Base-by-base conservation (phyloP, 495 filamentous ascomycete genomes). In the Viridothelium virens region DNA sequence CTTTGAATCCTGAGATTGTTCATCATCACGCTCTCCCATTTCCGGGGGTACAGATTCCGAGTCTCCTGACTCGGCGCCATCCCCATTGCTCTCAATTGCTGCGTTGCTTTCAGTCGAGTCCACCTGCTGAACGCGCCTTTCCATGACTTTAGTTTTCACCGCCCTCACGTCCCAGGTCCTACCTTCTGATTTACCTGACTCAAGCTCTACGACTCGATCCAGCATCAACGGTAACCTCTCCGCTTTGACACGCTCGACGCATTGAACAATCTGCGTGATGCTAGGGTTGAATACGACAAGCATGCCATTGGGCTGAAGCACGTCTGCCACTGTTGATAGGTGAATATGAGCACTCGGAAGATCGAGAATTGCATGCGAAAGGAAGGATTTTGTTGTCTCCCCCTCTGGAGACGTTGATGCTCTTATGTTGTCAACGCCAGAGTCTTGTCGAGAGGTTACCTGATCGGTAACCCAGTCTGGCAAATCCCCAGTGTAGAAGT, bases 261-360 rank as follows among this genome's bases (percentile, higher is more conserved):
- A 85, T 1, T 82, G 78, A 44, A 79, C 82, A 65, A 92, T 89
- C 75, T 92, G 90, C 5, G 88, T 91, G 65, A 93, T 84, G 68
- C 84, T 89, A 2, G 90, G 90, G 74, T 83, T 85, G 73, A 90
- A 93, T 18, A 90, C 83, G 34, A 85, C 77, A 1, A 93, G 74
- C 3, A 81, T 70, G 1, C 88, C 90, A 73, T 89, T 80, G 0
- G 79, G 76, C 33, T 80, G 79, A 65, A 92, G 72, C n/a, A 84
- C 80, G 12, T 81, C 74, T 0, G 79, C 75, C 36, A 89, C 80
- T 64, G 81, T 79, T 1, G 76, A 78, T n/a, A 92, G 77, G 68
- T 88, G 81, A 12, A 76, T 63, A 41, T 90, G 75, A 0, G 84
- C 78, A 34, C 76, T 79, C 5, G 90, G 89, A 69, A 93, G 80